phyloP scores from a whole-genome alignment of 495 filamentous ascomycete genomes.

The Glonium stellatum region DNA sequence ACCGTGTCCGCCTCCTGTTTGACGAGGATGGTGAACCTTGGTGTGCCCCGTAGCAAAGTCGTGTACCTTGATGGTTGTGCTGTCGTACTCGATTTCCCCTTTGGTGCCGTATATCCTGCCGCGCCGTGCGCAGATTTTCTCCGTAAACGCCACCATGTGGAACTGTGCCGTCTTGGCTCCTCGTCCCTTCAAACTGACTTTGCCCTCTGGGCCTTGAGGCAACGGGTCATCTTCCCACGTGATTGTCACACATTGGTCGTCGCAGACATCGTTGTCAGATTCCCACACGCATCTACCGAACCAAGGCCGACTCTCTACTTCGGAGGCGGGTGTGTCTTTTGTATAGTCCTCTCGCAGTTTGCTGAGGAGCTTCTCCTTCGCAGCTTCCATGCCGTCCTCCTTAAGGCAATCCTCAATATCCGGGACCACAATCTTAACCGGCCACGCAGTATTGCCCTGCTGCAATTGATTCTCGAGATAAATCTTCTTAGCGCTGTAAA shows the following conservation, averaged over 20 bases:
- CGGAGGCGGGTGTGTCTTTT: slow-evolving; percentile 39
- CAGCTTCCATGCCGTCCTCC: slow-evolving; percentile 34
- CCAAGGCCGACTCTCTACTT: slow-evolving; percentile 63
- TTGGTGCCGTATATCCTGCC: slow-evolving; percentile 75
- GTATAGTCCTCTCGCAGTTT: slow-evolving; percentile 66
- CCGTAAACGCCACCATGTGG: slow-evolving; percentile 89
- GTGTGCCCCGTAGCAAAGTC: slow-evolving; percentile 54
- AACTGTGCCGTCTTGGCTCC: slow-evolving; percentile 79
- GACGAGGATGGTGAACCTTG: slow-evolving; percentile 46
- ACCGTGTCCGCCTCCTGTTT: slow-evolving; percentile 60
- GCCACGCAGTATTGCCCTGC: slow-evolving; percentile 63
- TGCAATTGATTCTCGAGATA: slow-evolving; percentile 58
- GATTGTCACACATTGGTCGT: slow-evolving; percentile 83
- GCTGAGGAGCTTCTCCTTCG: slow-evolving; percentile 42
- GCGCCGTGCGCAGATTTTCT: slow-evolving; percentile 75
- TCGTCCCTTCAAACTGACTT: slow-evolving; percentile 35
- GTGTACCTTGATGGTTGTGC: slow-evolving; percentile 54
- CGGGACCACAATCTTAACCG: slow-evolving; percentile 76
- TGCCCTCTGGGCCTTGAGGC: slow-evolving; percentile 10
- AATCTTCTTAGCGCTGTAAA: slow-evolving; percentile 74
- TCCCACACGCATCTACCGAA: slow-evolving; percentile 94
- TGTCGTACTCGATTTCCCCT: slow-evolving; percentile 81
- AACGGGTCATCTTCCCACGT: slow-evolving; percentile 67
- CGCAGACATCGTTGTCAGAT: slow-evolving; percentile 81
- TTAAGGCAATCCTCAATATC: slow-evolving; percentile 72